Evolutionary conservation across 2,329 filamentous ascomycete genomes (phyloP).

Genomic region (Blastomyces gilchristii): DNA sequence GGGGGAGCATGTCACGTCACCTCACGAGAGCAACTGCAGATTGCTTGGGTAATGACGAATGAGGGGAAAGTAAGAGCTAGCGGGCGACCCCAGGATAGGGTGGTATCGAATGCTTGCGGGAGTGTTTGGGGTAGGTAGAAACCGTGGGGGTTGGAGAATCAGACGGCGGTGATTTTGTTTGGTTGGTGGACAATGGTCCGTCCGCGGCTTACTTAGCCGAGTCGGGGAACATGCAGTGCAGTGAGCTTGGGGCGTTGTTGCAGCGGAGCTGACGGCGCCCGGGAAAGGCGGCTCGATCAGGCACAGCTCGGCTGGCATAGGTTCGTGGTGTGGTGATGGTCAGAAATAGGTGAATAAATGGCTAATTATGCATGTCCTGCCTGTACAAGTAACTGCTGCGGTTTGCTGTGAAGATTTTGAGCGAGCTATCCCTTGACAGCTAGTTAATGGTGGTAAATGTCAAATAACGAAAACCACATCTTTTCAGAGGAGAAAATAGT

Average conservation of each 20-base stretch:
- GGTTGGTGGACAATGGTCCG: background rate
- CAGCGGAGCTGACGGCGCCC: background rate
- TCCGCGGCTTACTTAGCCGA: background rate
- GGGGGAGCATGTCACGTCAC: background rate
- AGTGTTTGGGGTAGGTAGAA: background rate
- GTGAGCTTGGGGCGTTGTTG: background rate
- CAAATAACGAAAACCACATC: too few relatives aligned
- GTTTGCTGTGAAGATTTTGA: background rate
- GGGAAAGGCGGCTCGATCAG: background rate
- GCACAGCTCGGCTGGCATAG: background rate
- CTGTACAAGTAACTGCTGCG: background rate
- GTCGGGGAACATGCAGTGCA: background rate
- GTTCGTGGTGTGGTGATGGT: background rate
- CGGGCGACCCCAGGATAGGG: background rate
- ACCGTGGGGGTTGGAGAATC: background rate
- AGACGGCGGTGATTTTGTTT: background rate
- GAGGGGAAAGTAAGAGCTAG: slow-evolving; percentile 4
- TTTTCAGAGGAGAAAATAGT: background rate
- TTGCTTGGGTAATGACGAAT: slow-evolving; percentile 4
- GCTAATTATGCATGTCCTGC: too few relatives aligned
- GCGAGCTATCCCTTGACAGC: too few relatives aligned
- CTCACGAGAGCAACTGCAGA: background rate
- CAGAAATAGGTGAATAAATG: too few relatives aligned
- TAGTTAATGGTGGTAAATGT: too few relatives aligned
- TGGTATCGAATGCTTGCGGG: background rate